Conservation (phyloP, 2,329 filamentous ascomycete species). For the Ophiostoma sp. region DNA sequence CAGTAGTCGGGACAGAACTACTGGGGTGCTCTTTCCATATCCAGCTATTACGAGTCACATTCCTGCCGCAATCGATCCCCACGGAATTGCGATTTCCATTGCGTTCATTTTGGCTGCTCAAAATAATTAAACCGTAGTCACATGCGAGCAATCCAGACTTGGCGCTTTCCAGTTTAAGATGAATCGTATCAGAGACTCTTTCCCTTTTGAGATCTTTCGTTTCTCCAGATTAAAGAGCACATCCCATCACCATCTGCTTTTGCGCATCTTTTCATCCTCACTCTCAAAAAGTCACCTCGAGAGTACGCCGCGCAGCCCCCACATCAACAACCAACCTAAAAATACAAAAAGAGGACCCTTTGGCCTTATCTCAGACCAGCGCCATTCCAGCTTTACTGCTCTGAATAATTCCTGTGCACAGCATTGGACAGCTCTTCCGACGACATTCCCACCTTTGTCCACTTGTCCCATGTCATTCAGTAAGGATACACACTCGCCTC, state of each 20-base stretch:
- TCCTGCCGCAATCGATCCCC: not conserved
- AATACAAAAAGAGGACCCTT: conserved; percentile 4
- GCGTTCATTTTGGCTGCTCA: not conserved
- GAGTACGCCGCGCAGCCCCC: not conserved
- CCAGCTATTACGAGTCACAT: not conserved
- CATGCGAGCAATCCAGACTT: not conserved
- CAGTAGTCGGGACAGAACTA: not conserved
- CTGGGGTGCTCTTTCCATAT: not conserved
- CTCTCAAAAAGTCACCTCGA: not conserved
- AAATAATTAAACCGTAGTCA: not conserved
- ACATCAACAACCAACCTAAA: not conserved
- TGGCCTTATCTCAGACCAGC: conserved; percentile 22
- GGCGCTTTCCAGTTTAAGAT: not conserved
- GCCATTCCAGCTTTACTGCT: conserved; percentile 18
- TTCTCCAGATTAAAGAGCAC: not conserved
- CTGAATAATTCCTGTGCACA: conserved; percentile 19
- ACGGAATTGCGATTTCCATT: conserved; percentile 4
- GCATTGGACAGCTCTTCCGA: conserved; percentile 21
- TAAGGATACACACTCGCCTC: not conserved
- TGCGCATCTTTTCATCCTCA: not conserved
- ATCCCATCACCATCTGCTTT: conserved; percentile 5
- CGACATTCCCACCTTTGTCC: not conserved
- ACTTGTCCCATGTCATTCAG: not conserved
- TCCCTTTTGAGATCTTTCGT: not conserved
- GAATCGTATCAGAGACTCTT: not conserved